Evolutionary conservation across 176 grass and related monocot genomes (phyloP), one percentile per base, ranked within the genome.

Genomic region (Chrysopogon serrulatus): DNA sequence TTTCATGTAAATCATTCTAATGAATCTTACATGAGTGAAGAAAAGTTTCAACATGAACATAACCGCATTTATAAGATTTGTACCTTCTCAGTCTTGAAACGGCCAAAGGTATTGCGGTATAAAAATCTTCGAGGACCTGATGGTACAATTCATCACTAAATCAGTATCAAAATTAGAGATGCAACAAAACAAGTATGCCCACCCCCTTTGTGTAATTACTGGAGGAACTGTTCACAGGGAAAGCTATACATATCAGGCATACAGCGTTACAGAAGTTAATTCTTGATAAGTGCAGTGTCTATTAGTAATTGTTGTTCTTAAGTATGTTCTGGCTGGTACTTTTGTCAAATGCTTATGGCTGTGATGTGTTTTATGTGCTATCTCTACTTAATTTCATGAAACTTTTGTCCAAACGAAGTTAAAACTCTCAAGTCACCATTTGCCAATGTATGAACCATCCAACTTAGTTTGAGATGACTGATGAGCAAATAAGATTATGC

Each of bases 31-130:
- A 78, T 80, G 47, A 30, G 32, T 28, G 28, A 71, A 51, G 31
- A 70, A 49, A 76, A 82, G 6, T 39, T 43, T 41, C 32, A 31
- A 73, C 32, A 26, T 34, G 40, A 63, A n/a, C 23, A 72, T 65
- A 64, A 67, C 27, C 42, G 15, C 27, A 85, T 68, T 81, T 82
- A 57, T 65, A 47, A 18, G 30, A 24, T 65, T 6, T n/a, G 54
- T 87, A 98, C 96, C 93, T 98, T 93, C 83, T 98, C 96, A 74
- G 82, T 96, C 79, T 94, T 92, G 34, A 98, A 92, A 87, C 91
- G 93, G 23, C 96, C 96, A 42, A 98, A 74, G 12, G 93, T 96
- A 78, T 92, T 91, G 39, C 87, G 93, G 65, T 93, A 86, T 71
- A 98, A 88, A 84, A 98, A 94, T 84, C 89, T 89, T 33, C 93